Evolutionary conservation across 1,284 basidiomycete species (phyloP).

Genomic region (Puccinia polysora): DNA sequence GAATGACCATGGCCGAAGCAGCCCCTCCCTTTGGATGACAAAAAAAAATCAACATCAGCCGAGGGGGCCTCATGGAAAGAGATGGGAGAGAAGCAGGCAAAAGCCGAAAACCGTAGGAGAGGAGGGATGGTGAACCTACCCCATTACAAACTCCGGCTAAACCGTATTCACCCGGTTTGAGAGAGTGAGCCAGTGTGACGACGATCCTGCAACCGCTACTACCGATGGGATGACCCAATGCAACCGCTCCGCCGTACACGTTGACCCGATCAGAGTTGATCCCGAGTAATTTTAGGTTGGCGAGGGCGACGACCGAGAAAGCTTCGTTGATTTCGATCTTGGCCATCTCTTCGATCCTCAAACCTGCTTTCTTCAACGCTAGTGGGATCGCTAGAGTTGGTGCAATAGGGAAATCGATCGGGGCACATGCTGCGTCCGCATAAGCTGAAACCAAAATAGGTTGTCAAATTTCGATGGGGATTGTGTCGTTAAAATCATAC

Average conservation of each 20-base stretch:
- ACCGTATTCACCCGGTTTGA: slow-evolving; percentile 93
- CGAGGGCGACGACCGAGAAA: slow-evolving; percentile 54
- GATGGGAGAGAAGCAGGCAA: slow-evolving; percentile 24
- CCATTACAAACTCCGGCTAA: slow-evolving; percentile 98
- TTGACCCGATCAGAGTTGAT: slow-evolving; percentile 81
- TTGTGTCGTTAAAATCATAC: too few species aligned
- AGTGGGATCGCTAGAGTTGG: slow-evolving; percentile 85
- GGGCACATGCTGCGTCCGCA: slow-evolving; percentile 92
- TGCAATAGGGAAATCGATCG: slow-evolving; percentile 94
- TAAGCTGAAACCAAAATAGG: slow-evolving; percentile 62
- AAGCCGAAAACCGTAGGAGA: too few species aligned
- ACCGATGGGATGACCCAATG: slow-evolving; percentile 80
- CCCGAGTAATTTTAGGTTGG: slow-evolving; percentile 54
- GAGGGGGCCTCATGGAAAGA: too few species aligned
- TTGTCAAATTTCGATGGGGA: slow-evolving; percentile 61
- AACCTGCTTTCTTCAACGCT: slow-evolving; percentile 79
- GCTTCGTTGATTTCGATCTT: slow-evolving; percentile 89
- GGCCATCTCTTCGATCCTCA: slow-evolving; percentile 77
- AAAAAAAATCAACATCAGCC: not conserved
- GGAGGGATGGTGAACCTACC: slow-evolving; percentile 58
- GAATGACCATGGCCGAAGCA: slow-evolving; percentile 40
- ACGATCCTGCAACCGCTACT: slow-evolving; percentile 93
- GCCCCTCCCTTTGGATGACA: slow-evolving; percentile 43
- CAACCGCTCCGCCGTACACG: slow-evolving; percentile 76
- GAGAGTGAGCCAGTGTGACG: slow-evolving; percentile 83